phyloP scores from a whole-genome alignment of 2,329 filamentous ascomycete species.

The Huntiella savannae region DNA sequence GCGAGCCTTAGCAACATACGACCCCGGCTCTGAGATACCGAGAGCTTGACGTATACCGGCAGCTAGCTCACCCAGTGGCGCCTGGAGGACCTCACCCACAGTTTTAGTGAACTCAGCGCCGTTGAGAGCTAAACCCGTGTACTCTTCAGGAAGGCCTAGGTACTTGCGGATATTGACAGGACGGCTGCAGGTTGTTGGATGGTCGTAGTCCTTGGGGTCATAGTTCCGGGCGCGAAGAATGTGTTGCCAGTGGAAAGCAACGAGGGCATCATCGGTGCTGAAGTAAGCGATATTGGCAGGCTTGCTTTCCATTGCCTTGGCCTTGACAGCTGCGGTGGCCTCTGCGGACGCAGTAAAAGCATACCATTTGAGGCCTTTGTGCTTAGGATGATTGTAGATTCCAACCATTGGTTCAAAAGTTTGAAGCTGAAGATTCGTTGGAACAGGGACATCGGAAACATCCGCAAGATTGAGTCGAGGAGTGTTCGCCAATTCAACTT shows the following conservation, averaged over 20 bases:
- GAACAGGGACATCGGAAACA: not conserved
- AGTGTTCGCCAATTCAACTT: not conserved
- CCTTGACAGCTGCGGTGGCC: not conserved
- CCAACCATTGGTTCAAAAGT: not conserved
- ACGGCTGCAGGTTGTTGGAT: not conserved
- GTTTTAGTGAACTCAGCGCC: not conserved
- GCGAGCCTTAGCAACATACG: not conserved
- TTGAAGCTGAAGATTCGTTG: not conserved
- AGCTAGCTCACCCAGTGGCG: not conserved
- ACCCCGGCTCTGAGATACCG: not conserved
- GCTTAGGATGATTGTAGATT: not conserved
- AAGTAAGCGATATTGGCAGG: conserved; percentile 1
- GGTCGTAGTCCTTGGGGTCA: no score
- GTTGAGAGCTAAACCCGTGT: not conserved
- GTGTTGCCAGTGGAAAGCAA: not conserved
- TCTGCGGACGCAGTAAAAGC: not conserved
- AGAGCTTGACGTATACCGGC: not conserved
- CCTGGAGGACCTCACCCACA: not conserved
- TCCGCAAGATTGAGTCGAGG: not conserved
- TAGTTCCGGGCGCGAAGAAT: not conserved
- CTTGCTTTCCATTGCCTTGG: not conserved
- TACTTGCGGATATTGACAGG: not conserved
- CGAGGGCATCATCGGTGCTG: conserved; percentile 3
- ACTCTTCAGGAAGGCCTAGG: not conserved
- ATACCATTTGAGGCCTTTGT: not conserved